Conservation (phyloP, 2,329 filamentous ascomycete species). For the Paraconiothyrium brasiliense region DNA sequence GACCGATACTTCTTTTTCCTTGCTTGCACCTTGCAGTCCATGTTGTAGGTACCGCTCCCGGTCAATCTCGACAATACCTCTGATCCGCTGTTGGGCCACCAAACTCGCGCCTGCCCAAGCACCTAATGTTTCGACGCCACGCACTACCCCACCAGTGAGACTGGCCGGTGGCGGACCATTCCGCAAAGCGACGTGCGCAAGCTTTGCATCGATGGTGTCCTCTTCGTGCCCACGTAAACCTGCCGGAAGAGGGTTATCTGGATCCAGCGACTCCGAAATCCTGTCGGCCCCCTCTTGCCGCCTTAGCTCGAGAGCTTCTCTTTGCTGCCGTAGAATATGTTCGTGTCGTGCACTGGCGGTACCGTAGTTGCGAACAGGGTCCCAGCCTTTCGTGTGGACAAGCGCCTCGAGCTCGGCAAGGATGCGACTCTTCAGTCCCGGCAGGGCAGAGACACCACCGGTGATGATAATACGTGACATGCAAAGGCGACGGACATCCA, state of each 20-base stretch:
- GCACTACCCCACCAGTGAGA: conserved; percentile 65
- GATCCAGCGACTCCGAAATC: conserved; percentile 31
- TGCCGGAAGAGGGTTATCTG: conserved; percentile 36
- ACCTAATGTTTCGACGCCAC: conserved; percentile 74
- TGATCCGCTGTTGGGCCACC: conserved; percentile 72
- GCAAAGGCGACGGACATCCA: conserved; percentile 84
- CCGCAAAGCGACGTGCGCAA: conserved; percentile 60
- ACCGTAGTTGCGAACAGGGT: conserved; percentile 75
- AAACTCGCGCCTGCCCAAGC: conserved; percentile 80
- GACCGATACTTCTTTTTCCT: conserved; percentile 67
- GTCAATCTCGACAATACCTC: conserved; percentile 75
- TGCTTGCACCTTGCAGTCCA: conserved; percentile 69
- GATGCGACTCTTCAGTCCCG: conserved; percentile 81
- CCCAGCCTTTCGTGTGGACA: conserved; percentile 77
- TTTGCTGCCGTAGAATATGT: conserved; percentile 32
- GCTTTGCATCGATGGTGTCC: conserved; percentile 68
- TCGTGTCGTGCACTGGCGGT: conserved; percentile 57
- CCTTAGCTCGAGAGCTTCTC: conserved; percentile 33
- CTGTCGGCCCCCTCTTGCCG: conserved; percentile 36
- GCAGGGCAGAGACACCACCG: conserved; percentile 80
- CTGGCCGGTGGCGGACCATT: conserved; percentile 48
- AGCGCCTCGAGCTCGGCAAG: conserved; percentile 77
- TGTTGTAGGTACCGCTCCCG: conserved; percentile 75
- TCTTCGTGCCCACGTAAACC: conserved; percentile 59
- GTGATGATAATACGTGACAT: conserved; percentile 90